Base-by-base conservation (phyloP, 768 basidiomycete genomes). In the Daedaleopsis nitida region DNA sequence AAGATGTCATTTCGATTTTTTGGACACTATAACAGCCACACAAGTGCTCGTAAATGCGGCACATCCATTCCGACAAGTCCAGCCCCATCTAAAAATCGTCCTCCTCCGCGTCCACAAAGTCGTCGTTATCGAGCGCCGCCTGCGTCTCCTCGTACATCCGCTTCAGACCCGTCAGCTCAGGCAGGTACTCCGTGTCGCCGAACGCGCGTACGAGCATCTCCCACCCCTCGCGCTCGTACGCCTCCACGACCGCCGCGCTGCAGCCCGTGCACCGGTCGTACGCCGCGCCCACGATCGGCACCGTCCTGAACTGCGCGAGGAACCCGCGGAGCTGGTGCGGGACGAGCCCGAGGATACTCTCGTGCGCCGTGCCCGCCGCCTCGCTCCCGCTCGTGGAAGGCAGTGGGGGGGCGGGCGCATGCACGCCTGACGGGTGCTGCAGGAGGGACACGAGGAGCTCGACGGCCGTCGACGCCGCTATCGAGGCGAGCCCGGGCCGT, bases 241-340 rank as follows among this genome's bases (percentile, higher is more conserved):
- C 90, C n/a, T 83, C 75, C 35, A 98, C 62, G 17, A 94, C 93
- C 21, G 80, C 80, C 65, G 91, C 86, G 57, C 90, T 91, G 70
- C 97, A 99, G 0, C 93, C 97, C 1, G 95, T 96, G 72, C 96
- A 99, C 57, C 81, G 78, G 56, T 88, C 83, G 71, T 91, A 99
- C 1, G 94, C 92, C 2, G 89, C 86, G 0, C 96, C 97, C 0
- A 88, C 86, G 60, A 99, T 86, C 27, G 86, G 84, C 67, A 98
- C 78, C 45, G 86, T 94, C 54, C 87, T 81, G 80, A 96, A 99
- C 63, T 93, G 89, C 6, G 87, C 86, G 3, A 98, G 81, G 78
- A 87, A 94, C 0, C 96, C 97, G 5, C 97, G 86, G 11, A 98
- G 79, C 71, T 98, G 96, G 72, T 98, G 97, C 1, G 97, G 97